Evolutionary conservation across 2,329 filamentous ascomycete species (phyloP).

Genomic region (Penicillium sclerotiorum): DNA sequence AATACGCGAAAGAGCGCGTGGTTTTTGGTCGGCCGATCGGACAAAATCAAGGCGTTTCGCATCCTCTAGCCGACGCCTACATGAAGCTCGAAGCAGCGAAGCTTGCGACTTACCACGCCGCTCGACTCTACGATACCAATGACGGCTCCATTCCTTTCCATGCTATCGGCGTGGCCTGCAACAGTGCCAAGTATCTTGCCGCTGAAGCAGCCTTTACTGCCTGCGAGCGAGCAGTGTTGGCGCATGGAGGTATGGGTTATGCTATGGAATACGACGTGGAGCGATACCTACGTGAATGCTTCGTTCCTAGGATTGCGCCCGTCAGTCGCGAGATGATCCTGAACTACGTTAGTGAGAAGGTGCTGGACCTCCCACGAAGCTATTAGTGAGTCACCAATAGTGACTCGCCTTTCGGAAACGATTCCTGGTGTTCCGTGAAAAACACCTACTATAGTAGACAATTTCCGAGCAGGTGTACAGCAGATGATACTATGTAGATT

Average conservation of each 20-base stretch:
- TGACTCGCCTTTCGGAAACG: no score
- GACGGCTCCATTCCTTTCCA: conserved; percentile 49
- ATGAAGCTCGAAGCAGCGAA: conserved; percentile 66
- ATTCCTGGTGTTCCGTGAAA: no score
- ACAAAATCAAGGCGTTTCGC: conserved; percentile 62
- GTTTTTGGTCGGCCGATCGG: conserved; percentile 63
- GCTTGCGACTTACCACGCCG: conserved; percentile 63
- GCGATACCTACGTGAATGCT: conserved; percentile 60
- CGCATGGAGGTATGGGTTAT: conserved; percentile 66
- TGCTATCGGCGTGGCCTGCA: conserved; percentile 65
- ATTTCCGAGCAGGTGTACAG: no score
- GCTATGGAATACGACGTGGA: conserved; percentile 66
- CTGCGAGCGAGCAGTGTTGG: conserved; percentile 60
- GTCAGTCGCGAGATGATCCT: conserved; percentile 57
- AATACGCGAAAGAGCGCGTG: conserved; percentile 66
- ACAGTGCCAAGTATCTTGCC: conserved; percentile 69
- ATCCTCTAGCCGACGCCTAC: conserved; percentile 61
- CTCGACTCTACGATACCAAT: conserved; percentile 58
- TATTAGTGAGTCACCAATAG: no score
- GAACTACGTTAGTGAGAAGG: conserved; percentile 50
- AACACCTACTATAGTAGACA: no score
- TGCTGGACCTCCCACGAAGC: conserved; percentile 45
- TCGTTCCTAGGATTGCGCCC: conserved; percentile 62
- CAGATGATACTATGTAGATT: no score
- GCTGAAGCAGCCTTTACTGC: conserved; percentile 64